Conservation (phyloP, 148 eudicot species). For the Cornus suecica region DNA sequence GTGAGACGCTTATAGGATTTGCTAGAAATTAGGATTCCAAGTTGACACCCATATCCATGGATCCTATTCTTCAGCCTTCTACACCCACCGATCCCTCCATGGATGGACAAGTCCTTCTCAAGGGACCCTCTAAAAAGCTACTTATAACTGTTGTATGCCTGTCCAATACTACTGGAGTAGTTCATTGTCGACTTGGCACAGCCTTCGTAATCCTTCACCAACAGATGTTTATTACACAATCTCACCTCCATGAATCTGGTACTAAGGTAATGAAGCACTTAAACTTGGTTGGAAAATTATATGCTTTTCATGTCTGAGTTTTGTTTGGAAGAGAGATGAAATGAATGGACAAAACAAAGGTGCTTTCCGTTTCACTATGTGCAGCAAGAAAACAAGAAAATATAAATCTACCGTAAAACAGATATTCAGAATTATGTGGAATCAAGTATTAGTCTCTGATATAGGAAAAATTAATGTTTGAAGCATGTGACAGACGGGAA, state of each 20-base stretch:
- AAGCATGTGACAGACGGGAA: neutral
- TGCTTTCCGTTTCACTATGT: neutral
- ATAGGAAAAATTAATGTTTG: too few species aligned
- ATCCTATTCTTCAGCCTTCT: neutral
- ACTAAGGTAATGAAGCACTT: neutral
- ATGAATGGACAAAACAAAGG: neutral
- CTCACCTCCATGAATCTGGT: neutral
- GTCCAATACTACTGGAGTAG: neutral
- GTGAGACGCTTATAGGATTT: too few species aligned
- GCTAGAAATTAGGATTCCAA: too few species aligned
- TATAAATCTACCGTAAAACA: neutral
- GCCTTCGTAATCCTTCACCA: neutral
- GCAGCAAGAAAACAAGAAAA: neutral
- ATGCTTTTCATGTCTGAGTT: neutral
- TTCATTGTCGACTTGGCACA: neutral
- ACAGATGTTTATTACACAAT: neutral
- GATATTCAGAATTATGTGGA: neutral
- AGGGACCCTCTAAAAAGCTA: neutral
- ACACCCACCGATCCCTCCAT: neutral
- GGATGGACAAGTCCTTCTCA: neutral
- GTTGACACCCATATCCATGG: too few species aligned
- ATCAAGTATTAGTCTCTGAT: neutral
- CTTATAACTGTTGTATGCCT: neutral
- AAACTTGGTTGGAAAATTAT: neutral
- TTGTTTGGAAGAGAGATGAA: neutral